A percentile compares a stretch with the other conserved stretches of the same genome.
Conservation (phyloP, 2,329 filamentous ascomycete species). For the Myriosclerotinia scirpicola region DNA sequence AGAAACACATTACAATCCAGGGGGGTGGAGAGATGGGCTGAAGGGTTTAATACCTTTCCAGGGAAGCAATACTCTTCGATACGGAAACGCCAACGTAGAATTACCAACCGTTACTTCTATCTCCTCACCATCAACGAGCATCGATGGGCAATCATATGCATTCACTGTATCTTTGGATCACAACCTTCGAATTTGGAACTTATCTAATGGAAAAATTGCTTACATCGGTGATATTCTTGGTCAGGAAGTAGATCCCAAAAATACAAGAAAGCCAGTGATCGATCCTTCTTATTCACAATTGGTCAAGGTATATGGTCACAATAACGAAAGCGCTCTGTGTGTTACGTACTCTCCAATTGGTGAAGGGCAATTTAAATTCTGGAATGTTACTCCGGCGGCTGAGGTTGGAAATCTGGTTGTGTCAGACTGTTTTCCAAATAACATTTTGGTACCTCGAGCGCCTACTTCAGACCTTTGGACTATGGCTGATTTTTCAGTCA, state of each 20-base stretch:
- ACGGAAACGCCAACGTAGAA: constrained; percentile 65
- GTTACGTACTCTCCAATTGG: constrained; percentile 87
- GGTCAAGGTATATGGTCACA: constrained; percentile 66
- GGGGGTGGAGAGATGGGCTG: constrained; percentile 68
- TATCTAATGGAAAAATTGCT: constrained; percentile 75
- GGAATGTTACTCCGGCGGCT: constrained; percentile 64
- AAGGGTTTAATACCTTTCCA: constrained; percentile 67
- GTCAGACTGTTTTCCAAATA: constrained; percentile 67
- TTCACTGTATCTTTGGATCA: constrained; percentile 91
- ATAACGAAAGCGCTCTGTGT: constrained; percentile 56
- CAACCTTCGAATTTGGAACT: constrained; percentile 84
- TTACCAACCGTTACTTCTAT: constrained; percentile 66
- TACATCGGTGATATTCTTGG: constrained; percentile 77
- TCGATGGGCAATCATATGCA: constrained; percentile 52
- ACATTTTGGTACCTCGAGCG: constrained; percentile 66
- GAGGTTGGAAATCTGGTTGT: constrained; percentile 61
- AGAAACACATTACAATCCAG: constrained; percentile 71
- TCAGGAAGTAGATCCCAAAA: constrained; percentile 63
- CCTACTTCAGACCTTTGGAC: constrained; percentile 77
- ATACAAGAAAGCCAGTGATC: constrained; percentile 71
- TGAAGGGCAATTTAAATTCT: constrained; percentile 91
- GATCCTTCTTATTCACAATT: constrained; percentile 77
- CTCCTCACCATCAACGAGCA: constrained; percentile 50
- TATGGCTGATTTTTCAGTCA: constrained; percentile 71
- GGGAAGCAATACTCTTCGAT: constrained; percentile 61